Conservation (phyloP, 768 basidiomycete species). For the Amylocystis lapponica region DNA sequence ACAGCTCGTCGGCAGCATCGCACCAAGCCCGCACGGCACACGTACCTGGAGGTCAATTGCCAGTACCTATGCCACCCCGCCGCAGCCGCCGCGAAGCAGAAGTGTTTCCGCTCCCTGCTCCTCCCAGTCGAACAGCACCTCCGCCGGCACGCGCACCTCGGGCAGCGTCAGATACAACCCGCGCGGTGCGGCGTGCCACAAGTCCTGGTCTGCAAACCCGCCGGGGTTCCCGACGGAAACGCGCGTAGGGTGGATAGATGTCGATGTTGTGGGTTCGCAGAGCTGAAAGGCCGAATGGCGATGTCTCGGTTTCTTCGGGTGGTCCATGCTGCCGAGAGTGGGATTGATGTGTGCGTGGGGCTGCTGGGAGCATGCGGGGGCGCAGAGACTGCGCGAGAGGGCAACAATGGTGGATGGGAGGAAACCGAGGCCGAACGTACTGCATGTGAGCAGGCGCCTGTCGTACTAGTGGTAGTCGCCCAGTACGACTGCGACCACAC, state of each 20-base stretch:
- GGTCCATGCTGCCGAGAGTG: neutral
- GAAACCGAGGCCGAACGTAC: constrained; percentile 68
- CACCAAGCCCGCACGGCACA: neutral
- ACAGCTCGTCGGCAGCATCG: neutral
- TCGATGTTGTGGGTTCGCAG: no score
- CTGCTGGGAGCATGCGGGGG: no score
- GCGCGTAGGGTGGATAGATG: constrained; percentile 53
- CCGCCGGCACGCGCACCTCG: constrained; percentile 52
- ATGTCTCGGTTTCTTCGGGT: no score
- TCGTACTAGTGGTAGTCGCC: constrained; percentile 88
- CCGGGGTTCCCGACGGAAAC: constrained; percentile 54
- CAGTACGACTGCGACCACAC: constrained; percentile 80
- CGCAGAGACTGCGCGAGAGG: no score
- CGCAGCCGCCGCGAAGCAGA: constrained; percentile 77
- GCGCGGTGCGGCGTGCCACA: constrained; percentile 24
- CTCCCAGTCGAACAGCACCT: constrained; percentile 70
- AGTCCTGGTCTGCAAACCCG: constrained; percentile 40
- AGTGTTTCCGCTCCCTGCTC: constrained; percentile 48
- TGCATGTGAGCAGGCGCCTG: constrained; percentile 82
- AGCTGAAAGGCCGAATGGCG: no score
- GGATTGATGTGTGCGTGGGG: neutral
- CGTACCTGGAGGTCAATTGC: constrained; percentile 79
- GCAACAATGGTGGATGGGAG: constrained; percentile 77
- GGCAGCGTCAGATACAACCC: constrained; percentile 29
- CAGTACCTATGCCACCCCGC: constrained; percentile 87